Base-by-base conservation (phyloP, 768 basidiomycete species). In the Suillus variegatus region DNA sequence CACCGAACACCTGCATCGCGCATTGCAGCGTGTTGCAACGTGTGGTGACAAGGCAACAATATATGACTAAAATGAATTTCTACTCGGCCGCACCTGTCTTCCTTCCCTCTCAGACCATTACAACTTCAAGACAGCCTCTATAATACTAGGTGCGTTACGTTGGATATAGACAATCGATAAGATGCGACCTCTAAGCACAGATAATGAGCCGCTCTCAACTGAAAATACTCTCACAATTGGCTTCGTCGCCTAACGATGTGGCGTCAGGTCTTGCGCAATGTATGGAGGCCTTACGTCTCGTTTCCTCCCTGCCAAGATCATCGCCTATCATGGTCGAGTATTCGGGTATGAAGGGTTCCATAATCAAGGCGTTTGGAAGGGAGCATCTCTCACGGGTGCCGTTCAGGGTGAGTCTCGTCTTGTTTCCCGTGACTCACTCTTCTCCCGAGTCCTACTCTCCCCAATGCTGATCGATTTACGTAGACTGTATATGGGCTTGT, bases 211-310 rank as follows among this genome's bases (percentile, higher is more conserved):
- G 65, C 46, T 43, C 75, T 25, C 74, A 75, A 14, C 69, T 77
- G 35, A 75, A 74, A 20, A 62, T 76, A 2, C 72, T 76, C 57
- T 52, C 76, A 10, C 75, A 76, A 18, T 69, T 76, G 52, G 69
- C 75, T 25, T 69, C 76, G 1, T 76, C 76, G 16, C 75, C 72
- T 52, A 76, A 77, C 64, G 72, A 77, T 35, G 65, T 77, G 14
- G 76, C 76, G 1, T 75, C 75, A 0, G 76, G 75, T 2, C 69
- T 76, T 14, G 75, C 75, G 0, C 75, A 77, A 20, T 77, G 76
- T n/a, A 72, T 75, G 32, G 74, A 77, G 52, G 75, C 75, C 0
- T 74, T 76, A 7, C 71, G 75, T 8, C 76, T 78, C 46, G 68
- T 77, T 62, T 71, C 75, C 22, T 67, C 70, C 1, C 69, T 76